These are phyloP conservation scores for Cryphonectria nitschkei DNA, from an alignment of 2,329 filamentous ascomycete genomes.

Conservation along the genomic window DNA sequence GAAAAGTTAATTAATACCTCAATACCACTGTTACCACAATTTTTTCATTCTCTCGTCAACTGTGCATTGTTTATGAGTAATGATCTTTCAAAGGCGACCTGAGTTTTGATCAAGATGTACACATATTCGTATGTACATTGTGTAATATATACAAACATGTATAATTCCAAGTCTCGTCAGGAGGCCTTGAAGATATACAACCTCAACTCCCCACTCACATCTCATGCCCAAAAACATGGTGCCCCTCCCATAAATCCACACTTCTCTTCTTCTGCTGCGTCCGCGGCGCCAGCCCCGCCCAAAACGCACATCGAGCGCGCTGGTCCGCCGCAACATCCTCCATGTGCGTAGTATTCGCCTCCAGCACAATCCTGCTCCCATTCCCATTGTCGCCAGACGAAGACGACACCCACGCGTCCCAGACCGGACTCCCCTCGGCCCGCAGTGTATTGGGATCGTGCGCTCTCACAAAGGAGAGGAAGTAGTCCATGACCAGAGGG, in stretches of 20 bases:
- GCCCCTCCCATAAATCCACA: slow-evolving; percentile 36
- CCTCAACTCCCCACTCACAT: not conserved
- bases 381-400: slow-evolving; percentile 25
- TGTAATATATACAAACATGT: not conserved
- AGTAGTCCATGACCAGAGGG: slow-evolving; percentile 53
- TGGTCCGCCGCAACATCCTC: slow-evolving; percentile 43
- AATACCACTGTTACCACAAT: not conserved
- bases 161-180: not conserved
- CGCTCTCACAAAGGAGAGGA: slow-evolving; percentile 51
- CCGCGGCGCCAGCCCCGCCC: slow-evolving; percentile 42
- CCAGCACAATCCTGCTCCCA: slow-evolving; percentile 44
- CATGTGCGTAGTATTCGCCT: slow-evolving; percentile 46
- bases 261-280: slow-evolving; percentile 38
- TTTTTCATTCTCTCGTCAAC: too few species aligned
- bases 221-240: slow-evolving; percentile 1
- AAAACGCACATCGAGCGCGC: slow-evolving; percentile 45
- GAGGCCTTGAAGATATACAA: too few species aligned
- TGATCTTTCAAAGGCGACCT: too few species aligned
- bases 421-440: slow-evolving; percentile 42
- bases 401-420: slow-evolving; percentile 44
- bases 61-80: too few species aligned
- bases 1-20: not conserved
- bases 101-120: too few species aligned
- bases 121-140: too few species aligned
- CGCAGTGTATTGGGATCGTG: slow-evolving; percentile 49